phyloP scores from a whole-genome alignment of 345 rosid species.

The Cardiospermum halicacabum region DNA sequence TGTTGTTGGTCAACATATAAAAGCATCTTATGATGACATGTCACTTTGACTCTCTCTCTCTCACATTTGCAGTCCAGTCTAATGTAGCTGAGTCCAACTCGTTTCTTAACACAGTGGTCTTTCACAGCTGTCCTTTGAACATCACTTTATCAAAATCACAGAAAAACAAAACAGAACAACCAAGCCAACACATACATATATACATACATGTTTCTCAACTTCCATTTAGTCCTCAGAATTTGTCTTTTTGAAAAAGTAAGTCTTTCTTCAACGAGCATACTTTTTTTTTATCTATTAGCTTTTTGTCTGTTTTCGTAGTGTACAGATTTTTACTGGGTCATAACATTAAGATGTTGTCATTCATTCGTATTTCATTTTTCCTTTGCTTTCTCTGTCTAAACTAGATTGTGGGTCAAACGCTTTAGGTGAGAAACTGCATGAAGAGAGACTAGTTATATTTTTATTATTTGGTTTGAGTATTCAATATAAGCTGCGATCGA shows the following conservation, averaged over 20 bases:
- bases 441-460: neutral
- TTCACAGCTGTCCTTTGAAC: neutral
- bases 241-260: neutral
- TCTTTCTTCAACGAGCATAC: constrained; percentile 21
- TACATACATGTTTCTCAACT: neutral
- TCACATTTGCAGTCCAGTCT: neutral
- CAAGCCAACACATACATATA: too few species aligned
- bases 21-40: constrained; percentile 25
- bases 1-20: constrained; percentile 16
- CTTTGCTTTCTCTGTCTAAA: constrained; percentile 14
- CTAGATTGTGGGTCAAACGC: constrained; percentile 32
- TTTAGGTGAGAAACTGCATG: constrained; percentile 26
- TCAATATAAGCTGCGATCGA: constrained; percentile 10
- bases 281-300: neutral
- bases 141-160: too few species aligned
- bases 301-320: constrained; percentile 18
- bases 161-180: too few species aligned
- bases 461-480: neutral
- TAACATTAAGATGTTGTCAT: neutral
- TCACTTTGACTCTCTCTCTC: constrained; percentile 30
- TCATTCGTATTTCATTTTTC: constrained; percentile 46
- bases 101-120: neutral
- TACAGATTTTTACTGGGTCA: constrained; percentile 41
- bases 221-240: neutral
- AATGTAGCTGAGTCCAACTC: neutral